These are phyloP conservation scores for Vitis cinerea DNA, from an alignment of 164 flowering plant species.

Conservation along the genomic window DNA sequence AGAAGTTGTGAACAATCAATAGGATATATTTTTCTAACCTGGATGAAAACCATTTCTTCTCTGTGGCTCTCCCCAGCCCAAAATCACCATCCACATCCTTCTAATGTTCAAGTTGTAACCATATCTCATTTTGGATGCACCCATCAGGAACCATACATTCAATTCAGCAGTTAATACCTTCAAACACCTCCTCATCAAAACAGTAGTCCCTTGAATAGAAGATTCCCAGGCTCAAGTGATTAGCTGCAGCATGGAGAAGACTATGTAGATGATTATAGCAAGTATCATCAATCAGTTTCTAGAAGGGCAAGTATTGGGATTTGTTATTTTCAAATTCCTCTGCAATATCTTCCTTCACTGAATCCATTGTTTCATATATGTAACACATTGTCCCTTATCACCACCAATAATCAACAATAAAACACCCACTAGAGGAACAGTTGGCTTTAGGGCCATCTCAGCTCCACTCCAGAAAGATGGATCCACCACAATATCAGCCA, in stretches of 20 bases:
- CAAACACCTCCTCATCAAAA: constrained; percentile 52
- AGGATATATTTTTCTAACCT: constrained; percentile 24
- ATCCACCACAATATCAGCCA: constrained; percentile 37
- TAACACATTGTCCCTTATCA: constrained; percentile 38
- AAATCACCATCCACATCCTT: constrained; percentile 36
- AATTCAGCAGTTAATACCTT: constrained; percentile 45
- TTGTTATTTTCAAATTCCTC: constrained; percentile 29
- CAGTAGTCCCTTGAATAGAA: constrained; percentile 44
- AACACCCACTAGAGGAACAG: constrained; percentile 49
- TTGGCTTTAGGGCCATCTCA: constrained; percentile 34
- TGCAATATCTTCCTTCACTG: constrained; percentile 55
- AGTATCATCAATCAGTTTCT: constrained; percentile 57
- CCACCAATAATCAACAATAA: constrained; percentile 27
- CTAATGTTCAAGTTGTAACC: constrained; percentile 44
- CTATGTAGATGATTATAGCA: constrained; percentile 65
- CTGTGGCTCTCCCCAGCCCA: constrained; percentile 22
- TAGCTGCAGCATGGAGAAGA: constrained; percentile 70
- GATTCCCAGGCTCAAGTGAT: constrained; percentile 54
- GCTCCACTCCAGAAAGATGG: constrained; percentile 50
- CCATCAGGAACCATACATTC: constrained; percentile 36
- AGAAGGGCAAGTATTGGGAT: constrained; percentile 35
- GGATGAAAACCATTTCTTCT: constrained; percentile 35
- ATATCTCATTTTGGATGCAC: constrained; percentile 28
- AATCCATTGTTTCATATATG: constrained; percentile 77
- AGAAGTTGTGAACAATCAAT: too few relatives aligned